These are phyloP conservation scores for Rhodocollybia butyracea DNA, from an alignment of 768 basidiomycete species.

Conservation along the genomic window DNA sequence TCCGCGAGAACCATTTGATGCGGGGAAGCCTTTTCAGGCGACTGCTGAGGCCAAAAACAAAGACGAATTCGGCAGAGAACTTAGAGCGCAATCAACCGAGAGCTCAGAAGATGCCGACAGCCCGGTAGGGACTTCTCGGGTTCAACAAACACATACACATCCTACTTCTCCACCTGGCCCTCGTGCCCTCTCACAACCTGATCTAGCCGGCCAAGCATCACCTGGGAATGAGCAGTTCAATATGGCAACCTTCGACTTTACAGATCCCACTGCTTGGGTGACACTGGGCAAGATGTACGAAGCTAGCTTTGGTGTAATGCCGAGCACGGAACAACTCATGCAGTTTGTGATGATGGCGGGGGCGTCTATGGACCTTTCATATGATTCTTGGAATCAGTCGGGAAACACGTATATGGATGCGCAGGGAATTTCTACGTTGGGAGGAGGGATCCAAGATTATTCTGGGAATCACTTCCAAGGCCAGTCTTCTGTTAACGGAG, in stretches of 20 bases:
- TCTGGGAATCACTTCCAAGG: not conserved
- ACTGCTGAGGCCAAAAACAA: slow-evolving; percentile 40
- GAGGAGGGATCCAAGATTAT: not conserved
- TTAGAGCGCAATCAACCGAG: slow-evolving; percentile 54
- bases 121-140: not conserved
- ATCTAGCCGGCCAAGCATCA: slow-evolving; percentile 14
- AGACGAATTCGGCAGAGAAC: slow-evolving; percentile 87
- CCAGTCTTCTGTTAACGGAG: not conserved
- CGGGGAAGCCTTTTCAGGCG: slow-evolving; percentile 9
- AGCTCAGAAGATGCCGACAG: slow-evolving; percentile 9
- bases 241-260: slow-evolving; percentile 68
- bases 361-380: not conserved
- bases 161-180: not conserved
- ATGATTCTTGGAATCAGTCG: slow-evolving; percentile 2
- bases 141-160: not conserved
- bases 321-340: slow-evolving; percentile 76
- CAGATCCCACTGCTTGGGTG: slow-evolving; percentile 74
- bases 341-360: slow-evolving; percentile 52
- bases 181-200: slow-evolving; percentile 29
- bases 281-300: slow-evolving; percentile 77
- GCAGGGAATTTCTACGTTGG: not conserved
- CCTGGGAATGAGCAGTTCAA: slow-evolving; percentile 68
- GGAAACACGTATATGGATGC: not conserved
- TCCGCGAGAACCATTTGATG: slow-evolving; percentile 6
- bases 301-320: slow-evolving; percentile 61